Evolutionary conservation across 352 stramenopile genomes (phyloP), one percentile per base, ranked within the genome.

Genomic region (Globisporangium emineosum): DNA sequence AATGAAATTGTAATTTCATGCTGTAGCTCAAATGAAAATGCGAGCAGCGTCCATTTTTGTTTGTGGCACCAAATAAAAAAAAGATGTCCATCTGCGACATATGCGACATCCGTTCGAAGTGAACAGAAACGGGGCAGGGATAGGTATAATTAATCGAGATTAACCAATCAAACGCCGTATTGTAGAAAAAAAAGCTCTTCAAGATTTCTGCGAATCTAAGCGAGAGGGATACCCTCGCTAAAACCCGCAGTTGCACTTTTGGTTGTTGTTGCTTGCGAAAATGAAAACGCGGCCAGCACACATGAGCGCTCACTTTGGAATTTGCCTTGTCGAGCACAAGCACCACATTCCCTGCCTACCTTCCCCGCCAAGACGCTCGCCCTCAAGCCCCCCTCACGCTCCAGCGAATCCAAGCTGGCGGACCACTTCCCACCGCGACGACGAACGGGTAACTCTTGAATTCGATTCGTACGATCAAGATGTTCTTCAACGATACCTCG

Each of bases 261-360:
- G 33, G 30, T 43, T 15, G 17, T 51, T 49, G 40, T 23, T 47
- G 40, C 40, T 43, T 8, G 19, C 5, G 17, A 8, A 47, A 47
- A 23, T 10, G 40, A 21, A 47, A 23, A 23, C 40, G 17, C 40
- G 40, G 17, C 37, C 17, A 23, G 19, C 30, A 17, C 49, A 32
- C 19, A 23, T 35, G 47, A 32, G 17, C 23, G 30, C 62, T 65
- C 62, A 68, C 54, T 68, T 33, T 27, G 42, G 55, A 65, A 68
- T 65, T 65, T 68, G 62, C 62, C 47, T 68, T 47, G 23, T 68
- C 30, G 7, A 45, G 9, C 42, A 59, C 62, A 68, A 64, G 62
- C 61, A 25, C 42, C 17, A 33, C 23, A 43, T 23, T 56, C 40
- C 60, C 17, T 15, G 8, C 56, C 27, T 23, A 12, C 2, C 42